phyloP scores from a whole-genome alignment of 2,329 filamentous ascomycete species.

The Cordyceps javanica region DNA sequence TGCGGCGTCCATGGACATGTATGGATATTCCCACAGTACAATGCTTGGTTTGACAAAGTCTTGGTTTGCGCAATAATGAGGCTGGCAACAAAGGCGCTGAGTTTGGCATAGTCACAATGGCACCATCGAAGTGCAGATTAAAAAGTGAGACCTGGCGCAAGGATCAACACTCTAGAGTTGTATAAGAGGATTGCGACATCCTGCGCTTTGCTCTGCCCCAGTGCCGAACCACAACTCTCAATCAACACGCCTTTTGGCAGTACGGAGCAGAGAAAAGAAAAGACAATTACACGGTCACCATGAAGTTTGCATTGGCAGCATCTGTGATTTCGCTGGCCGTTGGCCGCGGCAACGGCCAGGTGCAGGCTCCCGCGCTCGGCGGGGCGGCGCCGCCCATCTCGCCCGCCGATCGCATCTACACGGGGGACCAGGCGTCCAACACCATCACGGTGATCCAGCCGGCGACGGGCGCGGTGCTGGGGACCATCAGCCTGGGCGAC shows the following conservation, averaged over 20 bases:
- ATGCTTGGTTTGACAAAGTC: background rate
- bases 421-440: constrained; percentile 15
- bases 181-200: constrained; percentile 6
- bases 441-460: constrained; percentile 26
- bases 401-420: constrained; percentile 1
- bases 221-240: background rate
- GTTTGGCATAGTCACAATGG: background rate
- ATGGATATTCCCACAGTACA: background rate
- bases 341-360: background rate
- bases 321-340: background rate
- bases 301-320: background rate
- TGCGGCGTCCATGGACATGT: too few relatives aligned
- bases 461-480: constrained; percentile 11
- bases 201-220: background rate
- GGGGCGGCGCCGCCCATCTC: background rate
- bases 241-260: background rate
- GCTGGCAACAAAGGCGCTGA: background rate
- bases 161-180: background rate
- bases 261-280: background rate
- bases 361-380: background rate
- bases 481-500: constrained; percentile 14
- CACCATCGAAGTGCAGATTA: constrained; percentile 1
- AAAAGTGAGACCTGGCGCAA: constrained; percentile 1
- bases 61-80: background rate
- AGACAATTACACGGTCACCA: background rate